Base-by-base conservation (phyloP, 2,329 filamentous ascomycete species). In the Hawksworthiomyces lignivorus region DNA sequence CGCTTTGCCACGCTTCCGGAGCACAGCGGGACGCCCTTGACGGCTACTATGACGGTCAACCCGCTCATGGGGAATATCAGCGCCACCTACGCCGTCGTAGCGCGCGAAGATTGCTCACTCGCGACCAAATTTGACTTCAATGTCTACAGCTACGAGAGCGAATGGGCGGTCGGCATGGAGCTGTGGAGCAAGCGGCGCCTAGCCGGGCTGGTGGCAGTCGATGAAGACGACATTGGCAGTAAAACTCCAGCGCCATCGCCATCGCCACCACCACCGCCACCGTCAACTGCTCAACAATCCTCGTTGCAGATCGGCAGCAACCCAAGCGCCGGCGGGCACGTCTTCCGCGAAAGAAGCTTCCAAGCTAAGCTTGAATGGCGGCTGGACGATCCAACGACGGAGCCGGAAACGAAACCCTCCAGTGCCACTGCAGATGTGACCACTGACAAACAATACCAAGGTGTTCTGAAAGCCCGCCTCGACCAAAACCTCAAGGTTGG, bases 101-200 rank as follows among this genome's bases (percentile, higher is more conserved):
- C 90, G 2, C 87, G 87, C 4, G 77, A 77, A 26, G 80, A 87
- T 54, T 77, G 94, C 52, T 85, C 87, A 10, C 74, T 98, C 37
- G 92, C 88, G 49, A 94, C 88, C 18, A 80, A 84, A 37, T 90
- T 97, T 65, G 88, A 94, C 57, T 98, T 98, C 65, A 98, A 98
- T 56, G 84, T 96, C 37, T 97, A 96, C 64, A 95, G 87, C 59
- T 98, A 96, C 67, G 92, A 98, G 67, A 95, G 87, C 57, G 85
- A 92, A 45, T 83, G 95, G 70, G 82, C 88, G 20, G 75, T 97
- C 19, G 92, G 92, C 12, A 86, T 87, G 66, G 92, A 98, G 65
- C 69, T 97, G 32, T 98, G 92, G 90, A 80, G 86, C 55, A 82
- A 78, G 54, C 69, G 69, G 47, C 62, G 67, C 15, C 58, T 63